phyloP scores from a whole-genome alignment of 2,329 filamentous ascomycete species.

The Ophiocordyceps unilateralis region DNA sequence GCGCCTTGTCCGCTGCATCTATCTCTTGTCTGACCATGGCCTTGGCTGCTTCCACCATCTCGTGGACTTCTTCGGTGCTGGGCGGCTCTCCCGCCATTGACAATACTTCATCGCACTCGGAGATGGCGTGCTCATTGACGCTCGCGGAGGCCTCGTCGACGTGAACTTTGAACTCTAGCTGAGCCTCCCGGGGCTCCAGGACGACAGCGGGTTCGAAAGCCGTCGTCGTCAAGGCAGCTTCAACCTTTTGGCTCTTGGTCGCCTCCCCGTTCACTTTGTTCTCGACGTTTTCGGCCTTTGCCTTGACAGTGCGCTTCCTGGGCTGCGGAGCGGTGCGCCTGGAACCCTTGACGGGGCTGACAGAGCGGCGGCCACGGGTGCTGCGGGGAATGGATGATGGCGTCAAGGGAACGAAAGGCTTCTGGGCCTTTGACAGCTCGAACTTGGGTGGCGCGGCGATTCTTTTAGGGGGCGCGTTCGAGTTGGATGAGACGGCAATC shows the following conservation, averaged over 20 bases:
- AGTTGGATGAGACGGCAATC: slow-evolving; percentile 42
- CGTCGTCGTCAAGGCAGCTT: slow-evolving; percentile 24
- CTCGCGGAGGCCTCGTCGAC: slow-evolving; percentile 46
- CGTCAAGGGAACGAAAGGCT: slow-evolving; percentile 30
- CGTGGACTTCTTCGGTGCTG: slow-evolving; percentile 58
- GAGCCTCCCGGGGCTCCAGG: slow-evolving; percentile 35
- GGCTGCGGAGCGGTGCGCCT: slow-evolving; percentile 33
- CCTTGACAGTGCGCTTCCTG: slow-evolving; percentile 32
- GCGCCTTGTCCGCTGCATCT: slow-evolving; percentile 22
- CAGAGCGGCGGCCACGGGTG: slow-evolving; percentile 35
- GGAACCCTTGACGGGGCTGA: slow-evolving; percentile 34
- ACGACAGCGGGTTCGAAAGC: slow-evolving; percentile 31
- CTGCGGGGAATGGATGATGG: slow-evolving; percentile 26
- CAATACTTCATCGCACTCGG: slow-evolving; percentile 59
- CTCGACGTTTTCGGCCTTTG: slow-evolving; percentile 22
- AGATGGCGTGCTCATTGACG: slow-evolving; percentile 45
- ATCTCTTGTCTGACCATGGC: slow-evolving; percentile 65
- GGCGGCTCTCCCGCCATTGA: slow-evolving; percentile 44
- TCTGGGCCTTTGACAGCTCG: slow-evolving; percentile 31
- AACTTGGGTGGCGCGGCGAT: slow-evolving; percentile 74
- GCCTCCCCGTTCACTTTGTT: slow-evolving; percentile 13
- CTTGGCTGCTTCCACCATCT: slow-evolving; percentile 74
- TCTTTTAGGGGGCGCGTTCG: slow-evolving; percentile 52
- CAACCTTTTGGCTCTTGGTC: slow-evolving; percentile 13
- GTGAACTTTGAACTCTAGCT: slow-evolving; percentile 48